A percentile compares a stretch with the other conserved stretches of the same genome.
These are phyloP conservation scores for Lagenidium giganteum DNA, from an alignment of 352 stramenopile genomes.

Conservation along the genomic window DNA sequence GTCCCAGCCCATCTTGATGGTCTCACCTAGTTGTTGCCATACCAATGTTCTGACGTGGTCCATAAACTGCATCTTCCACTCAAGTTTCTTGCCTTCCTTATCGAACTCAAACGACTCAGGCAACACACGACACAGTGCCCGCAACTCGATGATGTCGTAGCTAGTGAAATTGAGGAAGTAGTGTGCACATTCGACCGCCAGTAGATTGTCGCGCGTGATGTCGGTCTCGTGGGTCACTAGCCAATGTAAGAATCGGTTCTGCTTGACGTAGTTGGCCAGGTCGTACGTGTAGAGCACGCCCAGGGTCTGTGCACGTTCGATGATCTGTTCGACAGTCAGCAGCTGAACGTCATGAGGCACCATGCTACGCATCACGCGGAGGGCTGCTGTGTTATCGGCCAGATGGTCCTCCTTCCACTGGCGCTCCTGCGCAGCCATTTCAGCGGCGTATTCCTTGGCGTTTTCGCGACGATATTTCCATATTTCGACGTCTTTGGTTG, in stretches of 20 bases:
- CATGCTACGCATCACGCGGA: constrained; percentile 35
- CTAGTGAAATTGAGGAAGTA: constrained; percentile 61
- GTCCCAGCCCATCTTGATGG: constrained; percentile 63
- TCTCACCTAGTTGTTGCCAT: constrained; percentile 51
- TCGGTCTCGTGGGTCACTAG: constrained; percentile 70
- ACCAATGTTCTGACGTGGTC: constrained; percentile 49
- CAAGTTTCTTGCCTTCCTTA: constrained; percentile 62
- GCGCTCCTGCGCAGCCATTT: constrained; percentile 45
- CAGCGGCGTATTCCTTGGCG: constrained; percentile 44
- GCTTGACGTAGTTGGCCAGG: constrained; percentile 71
- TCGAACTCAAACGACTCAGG: constrained; percentile 67
- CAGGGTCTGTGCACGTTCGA: constrained; percentile 25
- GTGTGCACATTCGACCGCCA: constrained; percentile 48
- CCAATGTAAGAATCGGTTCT: constrained; percentile 75
- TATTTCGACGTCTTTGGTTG: constrained; percentile 54
- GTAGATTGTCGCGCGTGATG: constrained; percentile 62
- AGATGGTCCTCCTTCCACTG: constrained; percentile 36
- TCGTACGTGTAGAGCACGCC: constrained; percentile 69
- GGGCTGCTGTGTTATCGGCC: constrained; percentile 30
- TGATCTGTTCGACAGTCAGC: constrained; percentile 45
- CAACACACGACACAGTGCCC: constrained; percentile 39
- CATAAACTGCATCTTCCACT: constrained; percentile 60
- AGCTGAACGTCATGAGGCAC: constrained; percentile 54
- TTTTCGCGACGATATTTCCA: constrained; percentile 57
- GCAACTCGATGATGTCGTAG: constrained; percentile 68